Evolutionary conservation across 768 basidiomycete species (phyloP).

Genomic region (Psilocybe azurescens): DNA sequence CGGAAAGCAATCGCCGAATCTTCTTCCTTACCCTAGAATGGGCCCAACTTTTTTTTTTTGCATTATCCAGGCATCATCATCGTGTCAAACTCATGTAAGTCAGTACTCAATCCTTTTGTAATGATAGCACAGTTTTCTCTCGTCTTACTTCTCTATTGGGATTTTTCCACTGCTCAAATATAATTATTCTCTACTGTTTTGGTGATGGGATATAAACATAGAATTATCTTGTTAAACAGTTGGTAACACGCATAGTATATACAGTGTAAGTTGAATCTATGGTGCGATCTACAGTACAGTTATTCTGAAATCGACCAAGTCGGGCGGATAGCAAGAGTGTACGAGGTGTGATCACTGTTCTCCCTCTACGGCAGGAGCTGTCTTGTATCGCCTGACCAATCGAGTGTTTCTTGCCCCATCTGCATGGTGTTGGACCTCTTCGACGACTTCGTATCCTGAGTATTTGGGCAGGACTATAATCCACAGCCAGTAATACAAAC

Average conservation of each 20-base stretch:
- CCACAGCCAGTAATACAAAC: constrained; percentile 46
- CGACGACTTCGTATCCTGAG: constrained; percentile 50
- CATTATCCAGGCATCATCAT: neutral
- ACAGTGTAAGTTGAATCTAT: too few species aligned
- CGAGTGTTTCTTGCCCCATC: constrained; percentile 38
- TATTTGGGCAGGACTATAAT: constrained; percentile 46
- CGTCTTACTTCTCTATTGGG: neutral
- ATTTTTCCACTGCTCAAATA: neutral
- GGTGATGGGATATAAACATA: neutral
- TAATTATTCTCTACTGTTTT: neutral
- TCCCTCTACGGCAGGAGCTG: neutral
- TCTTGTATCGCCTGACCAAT: constrained; percentile 38
- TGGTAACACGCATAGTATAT: too few species aligned
- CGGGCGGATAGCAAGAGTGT: neutral
- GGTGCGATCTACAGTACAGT: neutral
- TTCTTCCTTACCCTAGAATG: neutral
- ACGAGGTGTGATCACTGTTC: constrained; percentile 14
- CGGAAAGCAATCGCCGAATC: constrained; percentile 27
- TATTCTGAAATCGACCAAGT: neutral
- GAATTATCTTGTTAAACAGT: neutral
- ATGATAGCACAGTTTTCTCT: neutral
- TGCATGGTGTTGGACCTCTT: constrained; percentile 48
- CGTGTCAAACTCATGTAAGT: neutral
- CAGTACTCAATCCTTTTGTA: neutral
- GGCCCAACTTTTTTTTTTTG: neutral